Base-by-base conservation (phyloP, 73 alveolate species). In the Diophrys sp. region DNA sequence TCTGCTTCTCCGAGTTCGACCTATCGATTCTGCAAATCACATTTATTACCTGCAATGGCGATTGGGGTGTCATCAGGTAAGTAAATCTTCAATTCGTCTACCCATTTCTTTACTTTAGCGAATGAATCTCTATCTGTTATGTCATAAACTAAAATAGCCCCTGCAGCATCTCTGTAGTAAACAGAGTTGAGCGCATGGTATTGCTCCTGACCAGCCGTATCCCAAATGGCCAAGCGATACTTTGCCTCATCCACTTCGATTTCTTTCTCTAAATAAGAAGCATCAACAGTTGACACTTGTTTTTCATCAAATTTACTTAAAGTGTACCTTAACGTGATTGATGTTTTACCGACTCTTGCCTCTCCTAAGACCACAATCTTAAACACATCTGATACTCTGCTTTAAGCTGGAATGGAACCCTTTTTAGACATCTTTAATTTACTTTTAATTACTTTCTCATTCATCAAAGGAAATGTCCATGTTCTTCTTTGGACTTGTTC, bases 141-240 rank as follows among this genome's bases (percentile, higher is more conserved):
- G 80, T 95, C 98, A 79, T 91, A 95, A 8, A 95, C 97, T 2
- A 95, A 67, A 34, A 95, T 80, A 0, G 97, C 98, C 23, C 97
- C 96, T 56, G 70, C 70, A 2, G 98, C 97, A 54, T 94, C 95
- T 70, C 95, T 32, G 75, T 93, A 95, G 70, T 90, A 95, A 31
- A 88, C 93, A 0, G 95, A 87, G 18, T 88, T 78, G 34, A 95
- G 77, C 5, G 98, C 95, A 73, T 94, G 94, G 75, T 84, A 95
- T 66, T 83, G 81, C 87, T 95, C 99, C 75, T 95, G 89, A 14
- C 98, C 99, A 1, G 97, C 99, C 26, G 99, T 95, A 82, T 95
- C 99, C 95, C 97, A 90, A 5, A 93, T 90, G 28, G 87, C 87
- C 33, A 93, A 82, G 31, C 85, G 76, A 66, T 90, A 76, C 24